These are phyloP conservation scores for Fusarium piperis DNA, from an alignment of 2,329 filamentous ascomycete genomes.

Conservation along the genomic window DNA sequence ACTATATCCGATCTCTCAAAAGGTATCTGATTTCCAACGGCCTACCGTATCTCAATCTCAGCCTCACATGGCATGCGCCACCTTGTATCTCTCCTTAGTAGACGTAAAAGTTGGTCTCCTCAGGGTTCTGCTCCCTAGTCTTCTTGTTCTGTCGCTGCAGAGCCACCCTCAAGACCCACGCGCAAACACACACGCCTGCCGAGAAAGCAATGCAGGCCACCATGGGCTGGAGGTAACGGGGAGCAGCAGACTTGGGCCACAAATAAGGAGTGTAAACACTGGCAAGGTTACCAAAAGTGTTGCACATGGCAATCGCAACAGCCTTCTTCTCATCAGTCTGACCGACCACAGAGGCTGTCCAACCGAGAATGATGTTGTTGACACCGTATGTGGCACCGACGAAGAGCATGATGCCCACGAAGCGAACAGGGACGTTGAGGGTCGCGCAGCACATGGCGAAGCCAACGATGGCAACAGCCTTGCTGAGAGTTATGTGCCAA, in stretches of 20 bases:
- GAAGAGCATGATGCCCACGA: constrained; percentile 49
- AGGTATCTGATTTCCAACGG: no score
- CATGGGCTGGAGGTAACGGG: constrained; percentile 25
- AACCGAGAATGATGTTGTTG: constrained; percentile 56
- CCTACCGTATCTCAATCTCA: no score
- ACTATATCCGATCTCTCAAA: no score
- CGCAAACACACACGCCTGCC: constrained; percentile 47
- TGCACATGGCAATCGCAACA: constrained; percentile 48
- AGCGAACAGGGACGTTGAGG: constrained; percentile 27
- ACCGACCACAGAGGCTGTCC: constrained; percentile 52
- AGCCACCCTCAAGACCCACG: constrained; percentile 49
- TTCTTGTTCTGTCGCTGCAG: constrained; percentile 50
- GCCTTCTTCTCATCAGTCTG: constrained; percentile 60
- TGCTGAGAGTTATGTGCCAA: constrained; percentile 41
- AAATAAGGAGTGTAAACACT: constrained; percentile 36
- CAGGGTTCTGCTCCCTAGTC: constrained; percentile 34
- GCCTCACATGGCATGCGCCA: no score
- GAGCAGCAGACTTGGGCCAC: constrained; percentile 26
- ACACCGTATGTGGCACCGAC: constrained; percentile 51
- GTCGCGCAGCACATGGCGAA: constrained; percentile 39
- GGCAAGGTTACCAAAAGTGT: constrained; percentile 31
- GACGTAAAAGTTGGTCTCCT: constrained; percentile 43
- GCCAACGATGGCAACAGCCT: constrained; percentile 48
- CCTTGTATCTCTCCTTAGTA: constrained; percentile 36
- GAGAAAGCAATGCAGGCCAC: constrained; percentile 38